A percentile compares a stretch with the other conserved stretches of the same genome.
These are phyloP conservation scores for Stipa capillata DNA, from an alignment of 176 grass and related monocot genomes.

Conservation along the genomic window DNA sequence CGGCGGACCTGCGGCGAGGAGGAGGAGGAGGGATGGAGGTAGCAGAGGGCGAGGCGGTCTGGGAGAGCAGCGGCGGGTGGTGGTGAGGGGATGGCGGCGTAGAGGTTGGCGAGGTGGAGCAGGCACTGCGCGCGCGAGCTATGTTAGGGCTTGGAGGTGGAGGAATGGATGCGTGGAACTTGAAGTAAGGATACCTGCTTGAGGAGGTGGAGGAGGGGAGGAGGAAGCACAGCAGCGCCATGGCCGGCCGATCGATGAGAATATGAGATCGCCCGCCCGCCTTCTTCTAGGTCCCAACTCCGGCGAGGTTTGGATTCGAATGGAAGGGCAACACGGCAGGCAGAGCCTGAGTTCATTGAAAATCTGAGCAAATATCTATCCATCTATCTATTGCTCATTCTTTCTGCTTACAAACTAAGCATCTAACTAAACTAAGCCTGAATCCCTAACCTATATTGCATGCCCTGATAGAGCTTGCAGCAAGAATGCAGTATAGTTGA, in stretches of 20 bases:
- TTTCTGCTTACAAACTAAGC: no score
- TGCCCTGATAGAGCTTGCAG: no score
- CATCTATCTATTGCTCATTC: no score
- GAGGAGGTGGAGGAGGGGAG: constrained; percentile 49
- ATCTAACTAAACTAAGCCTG: no score
- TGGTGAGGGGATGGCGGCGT: constrained; percentile 32
- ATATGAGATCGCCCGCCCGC: no score
- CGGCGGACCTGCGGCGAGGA: constrained; percentile 47
- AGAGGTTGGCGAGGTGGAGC: constrained; percentile 82
- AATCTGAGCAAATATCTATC: no score
- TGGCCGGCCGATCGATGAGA: no score
- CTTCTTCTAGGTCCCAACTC: no score
- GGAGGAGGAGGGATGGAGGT: constrained; percentile 37
- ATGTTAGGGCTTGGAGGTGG: constrained; percentile 2
- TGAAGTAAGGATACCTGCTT: constrained; percentile 54
- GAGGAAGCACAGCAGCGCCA: constrained; percentile 93
- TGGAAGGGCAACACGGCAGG: no score
- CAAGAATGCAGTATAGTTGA: neutral
- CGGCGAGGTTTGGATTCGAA: no score
- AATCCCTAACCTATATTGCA: no score
- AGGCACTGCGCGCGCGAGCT: constrained; percentile 39
- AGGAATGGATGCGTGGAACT: neutral
- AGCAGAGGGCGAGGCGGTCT: constrained; percentile 69
- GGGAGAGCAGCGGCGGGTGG: constrained; percentile 20
- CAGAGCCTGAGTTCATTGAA: no score